Base-by-base conservation (phyloP, 768 basidiomycete species). In the Imleria badia region DNA sequence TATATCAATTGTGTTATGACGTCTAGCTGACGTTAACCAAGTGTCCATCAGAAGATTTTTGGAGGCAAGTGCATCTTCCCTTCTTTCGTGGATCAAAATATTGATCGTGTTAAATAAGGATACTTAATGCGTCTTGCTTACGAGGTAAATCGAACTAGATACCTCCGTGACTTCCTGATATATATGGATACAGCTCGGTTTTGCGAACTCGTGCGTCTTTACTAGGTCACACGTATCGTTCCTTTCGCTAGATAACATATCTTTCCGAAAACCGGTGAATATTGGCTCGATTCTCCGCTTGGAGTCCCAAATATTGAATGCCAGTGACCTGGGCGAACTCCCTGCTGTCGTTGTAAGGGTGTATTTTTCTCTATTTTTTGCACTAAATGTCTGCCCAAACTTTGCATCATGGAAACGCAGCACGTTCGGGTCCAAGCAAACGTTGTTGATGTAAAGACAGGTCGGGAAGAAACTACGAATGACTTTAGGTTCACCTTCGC, bases 11-110 rank as follows among this genome's bases (percentile, higher is more conserved):
- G 3, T 46, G 36, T 20, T 13, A 45, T 35, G 26, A 31, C 4
- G 3, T 38, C 20, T 13, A 42, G 19, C 33, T 58, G 14, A 56
- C 40, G 19, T 48, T 13, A 15, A 46, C 5, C 14, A 49, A 89
- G 87, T 59, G 78, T 92, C 5, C 91, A 93, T 65, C 85, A 86
- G 53, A 93, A 93, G 67, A 76, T 92, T 14, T 94, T 93, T 61
- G 89, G 89, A 67, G 89, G 26, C 26, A 26, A 26, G 89, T 63
- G 78, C 66, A 49, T 17, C 12, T 20, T 42, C 13, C 48, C 38
- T 48, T 34, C 20, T 22, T n/a, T 39, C 34, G 23, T 23, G 1
- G n/a, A 30, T 31, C 17, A 20, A 12, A 30, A 5, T 10, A 8
- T 8, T 53, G 34, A 62, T n/a, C 20, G 5, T 19, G 8, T 42